Evolutionary conservation across 2,329 filamentous ascomycete species (phyloP).

Genomic region (Pseudogymnoascus sp.): DNA sequence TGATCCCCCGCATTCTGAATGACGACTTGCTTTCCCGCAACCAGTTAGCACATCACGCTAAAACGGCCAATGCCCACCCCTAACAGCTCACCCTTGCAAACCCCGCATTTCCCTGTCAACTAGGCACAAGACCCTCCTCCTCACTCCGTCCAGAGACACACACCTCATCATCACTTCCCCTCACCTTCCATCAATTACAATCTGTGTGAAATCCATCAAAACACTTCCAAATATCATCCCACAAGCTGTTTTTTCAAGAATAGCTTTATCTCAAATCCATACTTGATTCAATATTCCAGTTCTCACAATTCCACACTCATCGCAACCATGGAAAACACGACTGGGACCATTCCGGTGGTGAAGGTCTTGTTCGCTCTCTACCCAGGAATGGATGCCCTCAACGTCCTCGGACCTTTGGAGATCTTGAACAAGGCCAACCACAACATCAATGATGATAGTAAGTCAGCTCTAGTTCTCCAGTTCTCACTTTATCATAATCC

Average conservation of each 20-base stretch:
- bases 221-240: background rate
- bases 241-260: background rate
- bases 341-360: slow-evolving; percentile 31
- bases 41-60: slow-evolving; percentile 2
- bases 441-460: slow-evolving; percentile 40
- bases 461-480: slow-evolving; percentile 26
- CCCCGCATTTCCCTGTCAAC: slow-evolving; percentile 4
- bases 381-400: slow-evolving; percentile 46
- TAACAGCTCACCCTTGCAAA: slow-evolving; percentile 6
- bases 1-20: slow-evolving; percentile 6
- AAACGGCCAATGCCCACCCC: background rate
- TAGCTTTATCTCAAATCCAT: slow-evolving; percentile 5
- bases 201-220: slow-evolving; percentile 3
- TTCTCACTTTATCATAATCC: background rate
- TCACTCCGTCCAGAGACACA: background rate
- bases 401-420: slow-evolving; percentile 50
- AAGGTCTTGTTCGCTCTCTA: slow-evolving; percentile 53
- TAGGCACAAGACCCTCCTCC: slow-evolving; percentile 7
- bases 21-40: background rate
- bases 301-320: slow-evolving; percentile 19
- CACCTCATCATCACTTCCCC: slow-evolving; percentile 5
- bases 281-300: background rate
- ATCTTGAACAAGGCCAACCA: slow-evolving; percentile 46
- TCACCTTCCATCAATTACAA: background rate
- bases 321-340: slow-evolving; percentile 26